Conservation (phyloP, 2,329 filamentous ascomycete species). For the Mycosphaerelloides madeirae region DNA sequence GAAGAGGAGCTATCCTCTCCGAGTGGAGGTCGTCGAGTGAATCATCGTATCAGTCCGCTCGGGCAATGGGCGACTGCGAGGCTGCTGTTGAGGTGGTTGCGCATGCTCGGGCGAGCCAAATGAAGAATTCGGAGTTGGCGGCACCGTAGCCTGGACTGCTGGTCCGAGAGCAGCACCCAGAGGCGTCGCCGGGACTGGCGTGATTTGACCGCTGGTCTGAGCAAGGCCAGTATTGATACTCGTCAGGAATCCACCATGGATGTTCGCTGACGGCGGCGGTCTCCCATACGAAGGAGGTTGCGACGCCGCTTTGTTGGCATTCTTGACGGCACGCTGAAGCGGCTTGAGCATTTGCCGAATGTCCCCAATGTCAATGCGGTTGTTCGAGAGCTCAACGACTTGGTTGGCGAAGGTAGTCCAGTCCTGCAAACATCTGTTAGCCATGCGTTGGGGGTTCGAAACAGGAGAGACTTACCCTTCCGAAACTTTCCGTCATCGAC, state of each 20-base stretch:
- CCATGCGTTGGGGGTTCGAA: slow-evolving; percentile 3
- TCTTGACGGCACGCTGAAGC: slow-evolving; percentile 76
- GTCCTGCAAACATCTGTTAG: slow-evolving; percentile 38
- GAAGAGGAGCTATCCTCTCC: slow-evolving; percentile 2
- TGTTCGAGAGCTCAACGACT: slow-evolving; percentile 47
- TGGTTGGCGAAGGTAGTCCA: slow-evolving; percentile 63
- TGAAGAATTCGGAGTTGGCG: slow-evolving; percentile 15
- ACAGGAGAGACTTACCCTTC: slow-evolving; percentile 45
- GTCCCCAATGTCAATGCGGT: slow-evolving; percentile 50
- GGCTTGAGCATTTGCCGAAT: slow-evolving; percentile 71
- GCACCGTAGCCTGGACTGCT: slow-evolving; percentile 73
- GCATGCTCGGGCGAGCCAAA: slow-evolving; percentile 19
- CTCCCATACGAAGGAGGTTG: slow-evolving; percentile 58
- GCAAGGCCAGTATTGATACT: slow-evolving; percentile 23
- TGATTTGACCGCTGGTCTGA: slow-evolving; percentile 37
- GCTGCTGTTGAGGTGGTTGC: slow-evolving; percentile 4
- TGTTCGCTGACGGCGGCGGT: slow-evolving; percentile 11
- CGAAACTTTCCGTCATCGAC: slow-evolving; percentile 69
- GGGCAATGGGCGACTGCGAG: neutral
- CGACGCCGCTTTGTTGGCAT: slow-evolving; percentile 69
- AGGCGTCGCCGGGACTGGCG: slow-evolving; percentile 74
- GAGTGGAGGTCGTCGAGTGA: slow-evolving; percentile 12
- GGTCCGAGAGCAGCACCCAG: slow-evolving; percentile 84
- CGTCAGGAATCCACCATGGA: slow-evolving; percentile 21
- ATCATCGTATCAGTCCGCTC: slow-evolving; percentile 8